phyloP scores from a whole-genome alignment of 768 basidiomycete species.

The Mycena epipterygia region DNA sequence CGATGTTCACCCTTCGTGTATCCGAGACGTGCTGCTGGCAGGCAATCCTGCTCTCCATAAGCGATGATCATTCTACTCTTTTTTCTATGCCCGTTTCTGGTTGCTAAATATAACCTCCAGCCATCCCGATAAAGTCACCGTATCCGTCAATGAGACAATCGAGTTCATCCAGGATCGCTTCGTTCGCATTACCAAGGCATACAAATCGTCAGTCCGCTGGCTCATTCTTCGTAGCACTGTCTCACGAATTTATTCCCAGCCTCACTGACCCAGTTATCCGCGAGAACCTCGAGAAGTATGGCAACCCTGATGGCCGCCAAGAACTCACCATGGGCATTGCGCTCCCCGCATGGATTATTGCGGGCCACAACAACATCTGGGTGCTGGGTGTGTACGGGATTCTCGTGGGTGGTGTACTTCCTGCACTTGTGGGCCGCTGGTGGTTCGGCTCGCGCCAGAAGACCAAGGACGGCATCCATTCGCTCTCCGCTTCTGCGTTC shows the following conservation, averaged over 20 bases:
- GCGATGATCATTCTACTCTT: not conserved
- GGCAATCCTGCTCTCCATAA: not conserved
- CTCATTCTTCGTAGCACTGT: not conserved
- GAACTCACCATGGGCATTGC: constrained; percentile 96
- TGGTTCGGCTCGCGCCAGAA: constrained; percentile 94
- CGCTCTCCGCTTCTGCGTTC: constrained; percentile 85
- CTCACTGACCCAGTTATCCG: constrained; percentile 94
- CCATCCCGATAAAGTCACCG: constrained; percentile 96
- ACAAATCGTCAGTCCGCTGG: constrained; percentile 82
- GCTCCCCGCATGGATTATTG: constrained; percentile 93
- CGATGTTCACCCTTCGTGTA: not conserved
- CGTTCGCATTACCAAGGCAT: constrained; percentile 96
- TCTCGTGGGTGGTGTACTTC: constrained; percentile 89
- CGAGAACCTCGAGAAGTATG: constrained; percentile 89
- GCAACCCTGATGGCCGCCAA: constrained; percentile 97
- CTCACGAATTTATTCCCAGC: constrained; percentile 51
- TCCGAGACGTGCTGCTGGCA: not conserved
- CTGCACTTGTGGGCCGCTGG: constrained; percentile 92
- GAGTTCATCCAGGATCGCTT: constrained; percentile 91
- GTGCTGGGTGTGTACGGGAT: constrained; percentile 91
- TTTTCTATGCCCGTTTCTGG: not conserved
- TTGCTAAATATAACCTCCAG: constrained; percentile 54
- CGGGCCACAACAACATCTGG: constrained; percentile 91
- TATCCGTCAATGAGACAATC: constrained; percentile 84
- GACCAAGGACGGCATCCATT: constrained; percentile 93